phyloP scores from a whole-genome alignment of 2,329 filamentous ascomycete genomes.

The Sphaerostilbella broomeana region DNA sequence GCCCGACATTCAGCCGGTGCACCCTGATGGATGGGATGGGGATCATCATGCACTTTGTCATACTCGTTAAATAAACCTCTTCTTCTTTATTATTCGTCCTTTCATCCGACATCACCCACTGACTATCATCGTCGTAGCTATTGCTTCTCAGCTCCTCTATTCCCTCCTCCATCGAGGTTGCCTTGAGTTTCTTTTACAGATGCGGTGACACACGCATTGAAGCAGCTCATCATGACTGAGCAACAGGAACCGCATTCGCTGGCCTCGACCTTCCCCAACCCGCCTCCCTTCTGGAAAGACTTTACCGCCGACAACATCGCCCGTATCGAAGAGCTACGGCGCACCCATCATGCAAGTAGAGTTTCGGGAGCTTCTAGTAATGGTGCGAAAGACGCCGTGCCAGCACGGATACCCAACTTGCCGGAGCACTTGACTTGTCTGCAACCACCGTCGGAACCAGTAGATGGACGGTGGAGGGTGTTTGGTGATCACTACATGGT shows the following conservation, averaged over 20 bases:
- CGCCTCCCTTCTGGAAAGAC: slow-evolving; percentile 82
- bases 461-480: slow-evolving; percentile 61
- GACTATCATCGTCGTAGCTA: too few species aligned
- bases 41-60: not conserved
- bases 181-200: slow-evolving; percentile 7
- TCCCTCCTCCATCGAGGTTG: too few species aligned
- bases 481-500: slow-evolving; percentile 64
- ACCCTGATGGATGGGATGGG: too few species aligned
- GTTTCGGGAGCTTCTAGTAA: slow-evolving; percentile 18
- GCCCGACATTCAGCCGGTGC: too few species aligned
- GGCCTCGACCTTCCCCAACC: slow-evolving; percentile 71
- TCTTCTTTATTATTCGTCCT: not conserved
- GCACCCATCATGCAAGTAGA: too few species aligned
- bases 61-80: not conserved
- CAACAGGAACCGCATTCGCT: slow-evolving; percentile 42
- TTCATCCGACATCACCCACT: too few species aligned
- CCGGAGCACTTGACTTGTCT: slow-evolving; percentile 69
- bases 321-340: slow-evolving; percentile 42
- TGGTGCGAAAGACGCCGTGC: slow-evolving; percentile 19
- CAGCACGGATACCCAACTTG: slow-evolving; percentile 40
- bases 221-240: slow-evolving; percentile 5
- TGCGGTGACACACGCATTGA: slow-evolving; percentile 13
- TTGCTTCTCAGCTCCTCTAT: too few species aligned
- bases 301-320: slow-evolving; percentile 73
- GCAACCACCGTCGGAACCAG: slow-evolving; percentile 72